Percentiles rank a stretch among this genome's conserved stretches.
Conservation (phyloP, 2,329 filamentous ascomycete genomes). For the Anthostomella pinea region DNA sequence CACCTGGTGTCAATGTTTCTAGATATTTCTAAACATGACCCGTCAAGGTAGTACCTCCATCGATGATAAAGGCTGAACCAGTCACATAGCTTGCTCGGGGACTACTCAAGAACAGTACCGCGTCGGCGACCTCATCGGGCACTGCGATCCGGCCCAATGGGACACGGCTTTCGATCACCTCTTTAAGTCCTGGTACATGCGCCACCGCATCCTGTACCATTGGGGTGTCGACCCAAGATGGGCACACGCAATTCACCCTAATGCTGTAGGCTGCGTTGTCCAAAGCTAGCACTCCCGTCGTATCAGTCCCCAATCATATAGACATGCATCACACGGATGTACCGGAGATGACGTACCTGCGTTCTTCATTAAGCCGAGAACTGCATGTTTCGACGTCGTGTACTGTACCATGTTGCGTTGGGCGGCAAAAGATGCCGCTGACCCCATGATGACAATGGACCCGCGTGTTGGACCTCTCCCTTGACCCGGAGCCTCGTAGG, state of each 20-base stretch:
- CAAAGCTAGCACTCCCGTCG: no score
- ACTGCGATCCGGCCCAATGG: slow-evolving; percentile 20
- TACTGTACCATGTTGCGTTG: slow-evolving; percentile 7
- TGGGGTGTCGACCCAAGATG: slow-evolving; percentile 28
- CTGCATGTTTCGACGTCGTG: slow-evolving; percentile 10
- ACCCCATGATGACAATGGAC: slow-evolving; percentile 13
- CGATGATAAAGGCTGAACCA: slow-evolving; percentile 17
- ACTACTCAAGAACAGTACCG: slow-evolving; percentile 25
- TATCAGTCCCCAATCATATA: no score
- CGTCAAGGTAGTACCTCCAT: slow-evolving; percentile 7
- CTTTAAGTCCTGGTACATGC: slow-evolving; percentile 8
- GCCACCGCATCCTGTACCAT: slow-evolving; percentile 21
- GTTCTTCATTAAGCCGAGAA: slow-evolving; percentile 9
- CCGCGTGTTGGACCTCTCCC: slow-evolving; percentile 12
- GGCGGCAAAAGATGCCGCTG: slow-evolving; percentile 1
- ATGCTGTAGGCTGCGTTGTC: slow-evolving; percentile 23
- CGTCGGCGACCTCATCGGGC: slow-evolving; percentile 27
- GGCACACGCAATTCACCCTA: slow-evolving; percentile 30
- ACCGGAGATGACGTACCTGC: no score
- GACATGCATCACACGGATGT: no score
- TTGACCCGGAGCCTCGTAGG: background rate
- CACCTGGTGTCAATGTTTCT: no score
- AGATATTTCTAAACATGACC: no score
- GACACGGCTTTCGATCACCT: slow-evolving; percentile 11
- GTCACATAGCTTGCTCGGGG: slow-evolving; percentile 29